Conservation (phyloP, 768 basidiomycete genomes). For the Mycena amicta region DNA sequence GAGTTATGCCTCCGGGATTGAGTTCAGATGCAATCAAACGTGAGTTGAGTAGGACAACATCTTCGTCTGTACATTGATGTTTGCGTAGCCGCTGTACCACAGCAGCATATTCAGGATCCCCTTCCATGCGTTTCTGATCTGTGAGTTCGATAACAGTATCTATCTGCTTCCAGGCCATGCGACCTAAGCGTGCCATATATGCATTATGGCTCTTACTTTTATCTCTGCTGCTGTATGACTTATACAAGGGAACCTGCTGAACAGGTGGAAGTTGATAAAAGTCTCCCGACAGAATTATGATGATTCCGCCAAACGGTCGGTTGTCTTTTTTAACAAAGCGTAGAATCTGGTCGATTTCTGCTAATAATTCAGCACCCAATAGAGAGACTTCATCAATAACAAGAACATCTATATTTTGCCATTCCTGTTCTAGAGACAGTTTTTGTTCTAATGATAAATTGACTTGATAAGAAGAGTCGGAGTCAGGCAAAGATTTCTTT, state of each 20-base stretch:
- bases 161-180: background rate
- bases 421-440: constrained; percentile 19
- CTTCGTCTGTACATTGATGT: background rate
- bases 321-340: constrained; percentile 26
- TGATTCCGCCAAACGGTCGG: constrained; percentile 33
- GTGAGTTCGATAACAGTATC: background rate
- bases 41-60: background rate
- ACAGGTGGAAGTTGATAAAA: constrained; percentile 37
- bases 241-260: constrained; percentile 30
- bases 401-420: constrained; percentile 27
- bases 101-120: background rate
- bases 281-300: constrained; percentile 36
- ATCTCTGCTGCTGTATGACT: no score
- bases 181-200: background rate
- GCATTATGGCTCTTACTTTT: background rate
- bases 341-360: constrained; percentile 31
- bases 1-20: background rate
- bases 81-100: background rate
- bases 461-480: background rate
- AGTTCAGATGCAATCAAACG: background rate
- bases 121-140: background rate
- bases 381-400: constrained; percentile 36
- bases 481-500: background rate
- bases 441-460: background rate
- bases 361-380: constrained; percentile 25